Conservation (phyloP, 1,284 basidiomycete species). For the Ustilago shanxiensis region DNA sequence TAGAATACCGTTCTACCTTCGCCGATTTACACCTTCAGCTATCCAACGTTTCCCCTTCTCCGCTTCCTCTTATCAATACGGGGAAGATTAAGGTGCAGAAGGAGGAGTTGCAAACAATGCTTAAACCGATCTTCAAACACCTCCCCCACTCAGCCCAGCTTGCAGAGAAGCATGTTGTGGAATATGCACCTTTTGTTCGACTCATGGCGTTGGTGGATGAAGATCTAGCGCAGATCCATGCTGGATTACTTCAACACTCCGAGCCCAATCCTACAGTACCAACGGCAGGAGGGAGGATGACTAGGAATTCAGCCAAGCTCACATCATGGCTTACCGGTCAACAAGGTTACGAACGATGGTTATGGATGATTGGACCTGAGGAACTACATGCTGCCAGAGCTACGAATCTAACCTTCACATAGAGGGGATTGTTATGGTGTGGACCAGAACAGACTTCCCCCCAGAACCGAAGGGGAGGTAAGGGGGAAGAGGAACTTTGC, state of each 20-base stretch:
- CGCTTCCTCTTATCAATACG: too few species aligned
- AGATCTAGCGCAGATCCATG: slow-evolving; percentile 46
- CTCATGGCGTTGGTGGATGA: slow-evolving; percentile 81
- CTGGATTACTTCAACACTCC: slow-evolving; percentile 2
- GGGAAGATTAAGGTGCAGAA: too few species aligned
- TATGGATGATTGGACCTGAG: slow-evolving; percentile 9
- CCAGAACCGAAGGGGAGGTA: slow-evolving; percentile 37
- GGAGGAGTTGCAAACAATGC: slow-evolving; percentile 39
- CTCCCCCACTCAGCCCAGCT: neutral
- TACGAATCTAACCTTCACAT: slow-evolving; percentile 2
- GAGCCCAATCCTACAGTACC: neutral
- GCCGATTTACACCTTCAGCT: slow-evolving; percentile 65
- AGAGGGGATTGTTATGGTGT: slow-evolving; percentile 11
- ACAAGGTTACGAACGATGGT: slow-evolving; percentile 25
- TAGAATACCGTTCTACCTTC: slow-evolving; percentile 66
- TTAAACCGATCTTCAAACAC: slow-evolving; percentile 1
- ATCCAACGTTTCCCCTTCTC: neutral
- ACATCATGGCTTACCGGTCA: slow-evolving; percentile 10
- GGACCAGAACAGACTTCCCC: slow-evolving; percentile 50
- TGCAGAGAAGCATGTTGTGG: slow-evolving; percentile 69
- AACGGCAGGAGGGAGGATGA: slow-evolving; percentile 13
- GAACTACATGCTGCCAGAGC: slow-evolving; percentile 14
- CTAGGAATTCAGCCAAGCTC: slow-evolving; percentile 24
- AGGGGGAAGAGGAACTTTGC: slow-evolving; percentile 56
- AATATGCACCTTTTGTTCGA: slow-evolving; percentile 80